Evolutionary conservation across 306 rosid genomes (phyloP).

Genomic region (Arachis stenosperma): DNA sequence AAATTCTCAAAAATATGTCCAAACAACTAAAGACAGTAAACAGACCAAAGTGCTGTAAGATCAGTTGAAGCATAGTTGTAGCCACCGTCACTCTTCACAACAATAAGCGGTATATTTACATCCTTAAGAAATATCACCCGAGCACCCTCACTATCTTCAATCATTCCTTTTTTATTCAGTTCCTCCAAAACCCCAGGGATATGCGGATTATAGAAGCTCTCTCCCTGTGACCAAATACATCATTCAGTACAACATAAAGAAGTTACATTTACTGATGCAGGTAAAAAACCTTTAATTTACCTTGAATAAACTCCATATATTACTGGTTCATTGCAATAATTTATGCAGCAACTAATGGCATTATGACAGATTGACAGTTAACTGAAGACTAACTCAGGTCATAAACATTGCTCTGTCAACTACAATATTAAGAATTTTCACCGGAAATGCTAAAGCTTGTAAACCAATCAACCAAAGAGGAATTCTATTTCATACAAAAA

Average conservation of each 20-base stretch:
- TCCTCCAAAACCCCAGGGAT: conserved; percentile 77
- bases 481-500: neutral
- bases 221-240: conserved; percentile 72
- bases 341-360: conserved; percentile 6
- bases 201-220: conserved; percentile 89
- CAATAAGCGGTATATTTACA: conserved; percentile 80
- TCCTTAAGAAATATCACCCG: conserved; percentile 82
- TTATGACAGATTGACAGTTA: conserved; percentile 9
- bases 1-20: conserved; percentile 11
- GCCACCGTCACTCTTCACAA: conserved; percentile 97
- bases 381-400: neutral
- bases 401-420: conserved; percentile 10
- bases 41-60: conserved; percentile 86
- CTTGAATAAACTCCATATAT: conserved; percentile 10
- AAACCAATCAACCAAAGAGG: conserved; percentile 15
- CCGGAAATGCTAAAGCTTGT: neutral
- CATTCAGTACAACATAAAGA: conserved; percentile 19
- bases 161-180: conserved; percentile 62
- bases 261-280: conserved; percentile 13
- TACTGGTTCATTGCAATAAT: neutral
- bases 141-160: conserved; percentile 89
- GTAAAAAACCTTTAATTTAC: conserved; percentile 30
- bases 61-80: conserved; percentile 95
- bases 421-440: conserved; percentile 2
- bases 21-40: conserved; percentile 12